Base-by-base conservation (phyloP, 1,284 basidiomycete species). In the Mycena citricolor region DNA sequence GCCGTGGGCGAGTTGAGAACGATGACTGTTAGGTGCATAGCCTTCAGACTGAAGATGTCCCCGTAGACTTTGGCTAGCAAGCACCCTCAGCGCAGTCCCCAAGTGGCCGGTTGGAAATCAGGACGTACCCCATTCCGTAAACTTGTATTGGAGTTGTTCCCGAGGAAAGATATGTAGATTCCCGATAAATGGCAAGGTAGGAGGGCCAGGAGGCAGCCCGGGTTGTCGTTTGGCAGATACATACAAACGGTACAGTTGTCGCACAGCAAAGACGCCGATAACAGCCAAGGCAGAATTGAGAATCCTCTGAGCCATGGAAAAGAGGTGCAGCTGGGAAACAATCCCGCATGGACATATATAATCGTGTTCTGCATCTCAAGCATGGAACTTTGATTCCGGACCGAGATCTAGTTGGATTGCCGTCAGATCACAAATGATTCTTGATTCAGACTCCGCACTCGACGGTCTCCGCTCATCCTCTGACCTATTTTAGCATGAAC, bases 1-100 rank as follows among this genome's bases (percentile, higher is more conserved):
- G 56, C 47, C 1, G 52, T 49, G 4, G 53, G 46, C 5, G 52
- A 41, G 31, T 52, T 56, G 8, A 62, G 39, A 6, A 63, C 54
- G 22, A 62, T 55, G 1, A 19, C 45, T 17, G 32, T 33, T 17
- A 33, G 8, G 32, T 33, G 32, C 32, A 33, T 33, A 17, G 19
- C 32, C 16, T 33, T 33, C 10, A 33, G 16, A 17, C 32, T 33
- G 16, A 10, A 33, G 32, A 33, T 33, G 16, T 33, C 32, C 12
- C 32, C 32, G 16, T 33, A 33, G 10, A n/a, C 8, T 16, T 8
- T 16, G 13, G 32, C 32, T 8, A 33, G 32, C 13, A 16, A n/a
- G 8, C 32, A 10, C 12, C 16, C 32, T 33, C 16, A 12, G 13
- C 32, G 32, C 13, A 8, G 32, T 10, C 8, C 10, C 10, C 32